Evolutionary conservation across 306 rosid genomes (phyloP).

Genomic region (Gillenia trifoliata): DNA sequence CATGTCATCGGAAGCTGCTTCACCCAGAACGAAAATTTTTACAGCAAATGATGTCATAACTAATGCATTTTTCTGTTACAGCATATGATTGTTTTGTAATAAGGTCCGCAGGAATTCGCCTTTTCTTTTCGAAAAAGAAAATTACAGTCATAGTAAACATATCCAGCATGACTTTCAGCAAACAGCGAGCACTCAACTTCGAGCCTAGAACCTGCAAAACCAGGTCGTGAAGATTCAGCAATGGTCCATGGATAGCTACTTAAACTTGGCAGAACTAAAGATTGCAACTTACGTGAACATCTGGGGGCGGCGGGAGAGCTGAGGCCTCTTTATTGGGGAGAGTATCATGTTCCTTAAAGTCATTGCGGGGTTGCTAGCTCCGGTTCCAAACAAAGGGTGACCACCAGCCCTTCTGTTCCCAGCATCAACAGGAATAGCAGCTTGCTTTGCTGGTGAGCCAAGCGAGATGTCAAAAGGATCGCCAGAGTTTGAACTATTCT

Average conservation of each 20-base stretch:
- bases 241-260: not conserved
- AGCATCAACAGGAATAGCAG: conserved; percentile 46
- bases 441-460: conserved; percentile 76
- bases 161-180: conserved; percentile 17
- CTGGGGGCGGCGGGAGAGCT: conserved; percentile 83
- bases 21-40: not conserved
- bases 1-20: not conserved
- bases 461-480: conserved; percentile 74
- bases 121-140: not conserved
- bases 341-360: conserved; percentile 80
- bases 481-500: conserved; percentile 79
- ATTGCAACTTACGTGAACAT: conserved; percentile 63
- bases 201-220: conserved; percentile 65
- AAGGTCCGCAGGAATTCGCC: not conserved
- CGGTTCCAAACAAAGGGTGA: conserved; percentile 55
- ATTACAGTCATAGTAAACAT: not conserved
- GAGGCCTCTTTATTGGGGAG: conserved; percentile 96
- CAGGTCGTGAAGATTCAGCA: conserved; percentile 24
- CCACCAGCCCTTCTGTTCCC: conserved; percentile 66
- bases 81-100: not conserved
- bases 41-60: not conserved
- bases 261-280: conserved; percentile 6
- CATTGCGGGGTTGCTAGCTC: conserved; percentile 68
- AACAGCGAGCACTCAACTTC: conserved; percentile 19
- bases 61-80: not conserved